These are phyloP conservation scores for Niebla homalea DNA, from an alignment of 495 filamentous ascomycete species.

Conservation along the genomic window DNA sequence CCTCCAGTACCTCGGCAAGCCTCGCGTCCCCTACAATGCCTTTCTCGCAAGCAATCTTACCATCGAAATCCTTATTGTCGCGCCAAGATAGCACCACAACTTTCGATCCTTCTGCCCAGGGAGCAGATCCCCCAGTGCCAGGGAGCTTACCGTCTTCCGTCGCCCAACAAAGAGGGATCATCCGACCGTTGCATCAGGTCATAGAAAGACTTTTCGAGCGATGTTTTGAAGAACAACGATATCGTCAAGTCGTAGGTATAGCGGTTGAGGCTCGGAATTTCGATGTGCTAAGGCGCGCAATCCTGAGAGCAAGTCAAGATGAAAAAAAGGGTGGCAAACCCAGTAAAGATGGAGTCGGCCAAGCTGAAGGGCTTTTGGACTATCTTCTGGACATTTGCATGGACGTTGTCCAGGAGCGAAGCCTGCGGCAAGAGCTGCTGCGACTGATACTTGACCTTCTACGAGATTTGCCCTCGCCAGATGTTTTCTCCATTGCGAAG, in stretches of 20 bases:
- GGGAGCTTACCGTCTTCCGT: slow-evolving; percentile 41
- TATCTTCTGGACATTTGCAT: slow-evolving; percentile 94
- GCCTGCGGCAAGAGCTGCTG: slow-evolving; percentile 72
- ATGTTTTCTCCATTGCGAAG: slow-evolving; percentile 96
- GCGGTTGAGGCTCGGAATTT: slow-evolving; percentile 91
- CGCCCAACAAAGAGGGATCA: slow-evolving; percentile 41
- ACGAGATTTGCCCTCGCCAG: slow-evolving; percentile 75
- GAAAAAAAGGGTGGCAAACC: slow-evolving; percentile 53
- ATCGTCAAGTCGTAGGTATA: slow-evolving; percentile 96
- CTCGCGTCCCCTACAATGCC: slow-evolving; percentile 80
- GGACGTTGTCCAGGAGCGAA: slow-evolving; percentile 90
- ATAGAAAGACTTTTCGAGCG: slow-evolving; percentile 85
- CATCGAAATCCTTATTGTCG: slow-evolving; percentile 86
- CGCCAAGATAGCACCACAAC: slow-evolving; percentile 52
- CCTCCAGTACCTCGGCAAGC: slow-evolving; percentile 52
- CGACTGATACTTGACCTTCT: slow-evolving; percentile 77
- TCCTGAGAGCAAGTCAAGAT: slow-evolving; percentile 68
- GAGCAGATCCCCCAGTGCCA: slow-evolving; percentile 37
- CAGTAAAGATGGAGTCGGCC: slow-evolving; percentile 33
- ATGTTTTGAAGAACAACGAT: slow-evolving; percentile 75
- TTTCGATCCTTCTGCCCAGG: slow-evolving; percentile 40
- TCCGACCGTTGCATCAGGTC: slow-evolving; percentile 61
- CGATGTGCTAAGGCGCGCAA: slow-evolving; percentile 75
- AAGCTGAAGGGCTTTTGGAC: slow-evolving; percentile 88
- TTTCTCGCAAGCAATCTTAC: slow-evolving; percentile 80